Base-by-base conservation (phyloP, 768 basidiomycete species). In the Hortiboletus campestris region DNA sequence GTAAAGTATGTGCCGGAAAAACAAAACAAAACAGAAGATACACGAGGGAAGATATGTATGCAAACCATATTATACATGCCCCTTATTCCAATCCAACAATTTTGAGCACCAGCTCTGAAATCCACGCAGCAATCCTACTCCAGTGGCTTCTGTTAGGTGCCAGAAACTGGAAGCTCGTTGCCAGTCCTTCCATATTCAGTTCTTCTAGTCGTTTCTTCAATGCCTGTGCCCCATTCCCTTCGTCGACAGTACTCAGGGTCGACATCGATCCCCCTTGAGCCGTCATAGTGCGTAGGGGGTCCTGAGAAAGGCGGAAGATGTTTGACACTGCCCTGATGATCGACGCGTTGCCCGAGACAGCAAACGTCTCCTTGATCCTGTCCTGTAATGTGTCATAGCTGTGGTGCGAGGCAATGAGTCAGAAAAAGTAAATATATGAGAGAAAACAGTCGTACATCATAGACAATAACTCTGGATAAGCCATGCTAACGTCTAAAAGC, bases 301-400 rank as follows among this genome's bases (percentile, higher is more conserved):
- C 87, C 57, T 86, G 75, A 9, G 87, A 81, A 31, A 87, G 76
- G 17, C 85, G 82, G 76, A 90, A 91, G 51, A 93, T 82, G 56
- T 78, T 84, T n/a, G 89, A 88, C 29, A 84, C 86, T 12, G 85
- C 80, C 39, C 79, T 79, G 55, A 92, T 82, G 63, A 92, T 86
- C 2, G 76, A 74, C 12, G 89, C 76, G 59, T 89, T 92, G 16
- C 86, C 84, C 4, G 86, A 84, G 54, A 80, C 85, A 17, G 85
- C 79, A 63, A 92, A 86, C 0, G 82, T 78, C 20, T 87, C 86
- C 61, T 82, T 84, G 65, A 93, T 83, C 56, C 82, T 83, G 54
- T 91, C 89, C 67, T 89, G 84, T 51, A 93, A 63, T 48, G 80
- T 80, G 40, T 92, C 90, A 58, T 89, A 92, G 17, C 91, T 93